Percentiles rank a stretch among this genome's conserved stretches.
Conservation (phyloP, 352 stramenopile genomes). For the Phytophthora quininea region DNA sequence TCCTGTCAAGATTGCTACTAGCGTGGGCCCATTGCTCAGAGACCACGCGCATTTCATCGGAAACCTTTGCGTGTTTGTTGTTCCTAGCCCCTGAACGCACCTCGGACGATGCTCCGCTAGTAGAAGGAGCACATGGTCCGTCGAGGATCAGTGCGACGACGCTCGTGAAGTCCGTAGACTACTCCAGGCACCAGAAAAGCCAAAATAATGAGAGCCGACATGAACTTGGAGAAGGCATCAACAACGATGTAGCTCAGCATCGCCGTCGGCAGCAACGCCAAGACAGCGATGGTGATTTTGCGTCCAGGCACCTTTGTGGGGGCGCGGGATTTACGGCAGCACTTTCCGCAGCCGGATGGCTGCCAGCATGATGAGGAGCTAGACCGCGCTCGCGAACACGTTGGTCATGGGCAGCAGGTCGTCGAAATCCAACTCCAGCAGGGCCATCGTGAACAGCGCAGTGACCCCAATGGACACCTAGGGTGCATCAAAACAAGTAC, state of each 20-base stretch:
- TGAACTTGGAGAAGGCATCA: constrained; percentile 21
- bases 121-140: not conserved
- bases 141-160: not conserved
- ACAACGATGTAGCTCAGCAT: constrained; percentile 33
- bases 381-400: constrained; percentile 78
- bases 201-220: constrained; percentile 33
- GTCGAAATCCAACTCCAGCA: constrained; percentile 50
- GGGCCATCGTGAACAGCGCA: constrained; percentile 30
- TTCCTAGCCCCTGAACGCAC: not conserved
- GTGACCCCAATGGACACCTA: constrained; percentile 40
- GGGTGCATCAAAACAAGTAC: constrained; percentile 33
- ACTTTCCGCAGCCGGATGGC: constrained; percentile 85
- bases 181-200: constrained; percentile 38
- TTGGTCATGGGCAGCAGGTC: constrained; percentile 85
- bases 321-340: constrained; percentile 58
- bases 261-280: constrained; percentile 19
- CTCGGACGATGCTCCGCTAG: not conserved
- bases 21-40: constrained; percentile 3
- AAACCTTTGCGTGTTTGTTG: not conserved
- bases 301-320: constrained; percentile 40
- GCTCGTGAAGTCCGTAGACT: constrained; percentile 32
- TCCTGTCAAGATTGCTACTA: not conserved
- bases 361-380: constrained; percentile 87
- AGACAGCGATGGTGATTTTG: constrained; percentile 4
- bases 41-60: not conserved